Evolutionary conservation across 2,329 filamentous ascomycete genomes (phyloP).

Genomic region (Fusarium udum): DNA sequence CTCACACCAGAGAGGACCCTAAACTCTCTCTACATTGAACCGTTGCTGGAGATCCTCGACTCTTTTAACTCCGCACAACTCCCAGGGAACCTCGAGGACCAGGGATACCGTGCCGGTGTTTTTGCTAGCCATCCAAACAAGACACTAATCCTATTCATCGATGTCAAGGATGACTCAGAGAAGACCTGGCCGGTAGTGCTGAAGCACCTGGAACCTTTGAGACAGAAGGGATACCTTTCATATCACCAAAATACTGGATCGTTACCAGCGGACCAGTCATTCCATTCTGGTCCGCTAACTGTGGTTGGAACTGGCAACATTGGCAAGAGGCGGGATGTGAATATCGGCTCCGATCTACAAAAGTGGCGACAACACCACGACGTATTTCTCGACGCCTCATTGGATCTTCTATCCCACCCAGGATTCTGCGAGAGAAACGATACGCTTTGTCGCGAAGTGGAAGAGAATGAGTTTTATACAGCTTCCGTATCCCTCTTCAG

Average conservation of each 20-base stretch:
- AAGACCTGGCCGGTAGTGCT: conserved; percentile 42
- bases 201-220: conserved; percentile 62
- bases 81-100: fast-evolving
- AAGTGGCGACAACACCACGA: conserved; percentile 53
- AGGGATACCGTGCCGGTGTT: conserved; percentile 55
- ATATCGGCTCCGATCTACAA: conserved; percentile 17
- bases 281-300: conserved; percentile 63
- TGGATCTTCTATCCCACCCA: conserved; percentile 51
- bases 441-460: conserved; percentile 4
- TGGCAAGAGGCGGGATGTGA: conserved; percentile 30
- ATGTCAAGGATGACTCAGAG: conserved; percentile 65
- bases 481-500: conserved; percentile 66
- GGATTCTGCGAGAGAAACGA: conserved; percentile 21
- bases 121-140: conserved; percentile 62
- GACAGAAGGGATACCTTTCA: conserved; percentile 65
- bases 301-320: conserved; percentile 72
- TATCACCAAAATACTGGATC: conserved; percentile 55
- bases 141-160: conserved; percentile 70
- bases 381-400: conserved; percentile 72
- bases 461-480: conserved; percentile 68
- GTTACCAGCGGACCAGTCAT: conserved; percentile 51
- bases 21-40: conserved; percentile 68
- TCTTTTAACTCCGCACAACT: conserved; percentile 14
- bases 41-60: conserved; percentile 68
- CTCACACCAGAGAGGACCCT: conserved; percentile 66